phyloP scores from a whole-genome alignment of 768 basidiomycete species.

The Mycena epipterygia region DNA sequence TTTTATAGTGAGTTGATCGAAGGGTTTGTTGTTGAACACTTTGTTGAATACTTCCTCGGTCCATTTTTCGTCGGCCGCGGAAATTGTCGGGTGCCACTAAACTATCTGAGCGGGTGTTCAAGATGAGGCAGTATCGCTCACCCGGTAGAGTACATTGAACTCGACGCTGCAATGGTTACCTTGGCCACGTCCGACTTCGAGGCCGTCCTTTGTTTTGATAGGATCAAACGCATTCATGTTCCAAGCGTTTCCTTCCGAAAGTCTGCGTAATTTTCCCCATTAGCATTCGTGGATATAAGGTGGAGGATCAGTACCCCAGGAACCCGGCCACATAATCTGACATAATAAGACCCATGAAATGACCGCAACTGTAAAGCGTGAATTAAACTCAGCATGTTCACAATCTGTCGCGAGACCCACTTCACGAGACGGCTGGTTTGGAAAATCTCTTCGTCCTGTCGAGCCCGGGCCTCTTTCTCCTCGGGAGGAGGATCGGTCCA shows the following conservation, averaged over 20 bases:
- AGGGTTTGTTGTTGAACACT: slow-evolving; percentile 54
- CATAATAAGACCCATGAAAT: slow-evolving; percentile 68
- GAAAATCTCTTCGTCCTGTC: no score
- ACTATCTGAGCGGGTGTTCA: background rate
- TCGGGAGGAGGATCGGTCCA: no score
- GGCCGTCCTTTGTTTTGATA: slow-evolving; percentile 52
- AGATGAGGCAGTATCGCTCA: slow-evolving; percentile 33
- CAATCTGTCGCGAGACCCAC: background rate
- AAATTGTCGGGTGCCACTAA: slow-evolving; percentile 72
- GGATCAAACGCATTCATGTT: slow-evolving; percentile 64
- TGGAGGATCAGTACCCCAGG: slow-evolving; percentile 51
- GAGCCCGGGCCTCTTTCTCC: no score
- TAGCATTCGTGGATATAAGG: background rate
- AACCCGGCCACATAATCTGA: slow-evolving; percentile 74
- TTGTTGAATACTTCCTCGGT: slow-evolving; percentile 60
- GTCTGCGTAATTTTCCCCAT: slow-evolving; percentile 7
- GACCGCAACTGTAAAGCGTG: slow-evolving; percentile 54
- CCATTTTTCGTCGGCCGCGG: slow-evolving; percentile 65
- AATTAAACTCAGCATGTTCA: background rate
- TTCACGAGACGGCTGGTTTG: no score
- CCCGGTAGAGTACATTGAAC: slow-evolving; percentile 68
- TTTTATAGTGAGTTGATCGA: slow-evolving; percentile 45
- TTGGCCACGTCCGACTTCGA: slow-evolving; percentile 60
- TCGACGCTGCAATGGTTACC: slow-evolving; percentile 80
- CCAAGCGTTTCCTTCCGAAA: slow-evolving; percentile 67